Evolutionary conservation across 2,329 filamentous ascomycete species (phyloP), one percentile per base, ranked within the genome.

Genomic region (Penicillium sp.): DNA sequence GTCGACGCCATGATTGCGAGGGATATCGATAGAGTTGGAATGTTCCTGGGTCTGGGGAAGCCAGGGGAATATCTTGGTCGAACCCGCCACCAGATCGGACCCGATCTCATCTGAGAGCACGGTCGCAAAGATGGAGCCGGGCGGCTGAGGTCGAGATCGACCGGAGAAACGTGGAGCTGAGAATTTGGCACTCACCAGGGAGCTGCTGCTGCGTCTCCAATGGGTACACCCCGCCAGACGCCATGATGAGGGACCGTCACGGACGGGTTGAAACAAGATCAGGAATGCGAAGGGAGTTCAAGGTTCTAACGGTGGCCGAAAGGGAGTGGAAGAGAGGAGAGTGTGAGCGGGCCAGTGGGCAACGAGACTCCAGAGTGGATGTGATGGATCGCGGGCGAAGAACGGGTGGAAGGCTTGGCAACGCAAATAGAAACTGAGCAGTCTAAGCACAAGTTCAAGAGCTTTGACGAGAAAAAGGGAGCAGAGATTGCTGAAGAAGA

Each of bases 211-310:
- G 63, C 34, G 65, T 60, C 15, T 73, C 69, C 62, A 73, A 61
- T 3, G 70, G 67, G 59, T 71, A 67, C 8, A 66, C 67, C 59
- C 69, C 69, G 45, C 68, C 69, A 49, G 64, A 68, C 22, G 70
- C 64, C 71, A 73, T 73, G 54, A 41, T 64, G 48, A 56, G 34
- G 28, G 10, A 37, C 35, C 5, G 31, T 38, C 47, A 37, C 8
- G 6, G 35, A 49, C 14, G 10, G 47, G 15, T 17, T 42, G 53
- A 49, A 25, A 22, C 37, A n/a, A n/a, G 59, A 52, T 54, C 45
- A 22, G 35, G 54, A 43, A 57, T 38, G 57, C 38, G 34, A 34
- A 38, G 17, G 15, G n/a, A 22, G n/a, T 10, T 34, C 25, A 54
- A 35, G 39, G 25, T 43, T 54, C 43, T 38, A 43, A 42, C 41